Conservation (phyloP, 1,139 yeast genomes). For the Saccharomyces pastorianus region DNA sequence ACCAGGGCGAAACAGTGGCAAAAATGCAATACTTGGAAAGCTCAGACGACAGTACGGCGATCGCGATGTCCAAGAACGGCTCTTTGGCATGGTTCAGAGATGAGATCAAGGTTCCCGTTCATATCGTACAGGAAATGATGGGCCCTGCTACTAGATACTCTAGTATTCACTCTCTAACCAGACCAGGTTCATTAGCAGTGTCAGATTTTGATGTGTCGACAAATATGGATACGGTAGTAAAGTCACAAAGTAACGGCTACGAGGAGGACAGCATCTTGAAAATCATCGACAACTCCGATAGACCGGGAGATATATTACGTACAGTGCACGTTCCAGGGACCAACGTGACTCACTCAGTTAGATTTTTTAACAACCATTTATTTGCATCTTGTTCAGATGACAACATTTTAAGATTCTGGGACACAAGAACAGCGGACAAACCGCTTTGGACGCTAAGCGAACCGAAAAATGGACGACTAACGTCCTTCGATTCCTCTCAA, state of each 20-base stretch:
- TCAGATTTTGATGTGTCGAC: constrained; percentile 28
- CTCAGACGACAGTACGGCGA: constrained; percentile 18
- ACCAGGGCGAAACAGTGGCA: constrained; percentile 26
- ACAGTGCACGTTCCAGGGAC: constrained; percentile 26
- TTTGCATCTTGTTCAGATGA: constrained; percentile 30
- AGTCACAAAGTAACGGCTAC: constrained; percentile 24
- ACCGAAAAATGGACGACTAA: constrained; percentile 25
- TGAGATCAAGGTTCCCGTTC: constrained; percentile 27
- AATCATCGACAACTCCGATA: constrained; percentile 26
- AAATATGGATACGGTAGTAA: constrained; percentile 25
- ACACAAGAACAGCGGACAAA: constrained; percentile 23
- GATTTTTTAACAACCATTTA: constrained; percentile 27
- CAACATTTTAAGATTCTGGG: constrained; percentile 29
- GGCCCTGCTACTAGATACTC: constrained; percentile 27
- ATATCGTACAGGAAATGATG: constrained; percentile 28
- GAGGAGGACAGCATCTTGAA: constrained; percentile 26
- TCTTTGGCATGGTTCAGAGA: constrained; percentile 31
- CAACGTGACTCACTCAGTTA: constrained; percentile 25
- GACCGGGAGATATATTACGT: constrained; percentile 25
- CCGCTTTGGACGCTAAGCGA: constrained; percentile 23
- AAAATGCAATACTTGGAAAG: constrained; percentile 23
- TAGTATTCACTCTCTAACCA: constrained; percentile 23
- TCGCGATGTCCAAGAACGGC: constrained; percentile 28
- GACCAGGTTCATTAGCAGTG: constrained; percentile 17
- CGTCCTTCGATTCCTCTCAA: constrained; percentile 25